Evolutionary conservation across 2,329 filamentous ascomycete species (phyloP).

Genomic region (Boeremia exigua): DNA sequence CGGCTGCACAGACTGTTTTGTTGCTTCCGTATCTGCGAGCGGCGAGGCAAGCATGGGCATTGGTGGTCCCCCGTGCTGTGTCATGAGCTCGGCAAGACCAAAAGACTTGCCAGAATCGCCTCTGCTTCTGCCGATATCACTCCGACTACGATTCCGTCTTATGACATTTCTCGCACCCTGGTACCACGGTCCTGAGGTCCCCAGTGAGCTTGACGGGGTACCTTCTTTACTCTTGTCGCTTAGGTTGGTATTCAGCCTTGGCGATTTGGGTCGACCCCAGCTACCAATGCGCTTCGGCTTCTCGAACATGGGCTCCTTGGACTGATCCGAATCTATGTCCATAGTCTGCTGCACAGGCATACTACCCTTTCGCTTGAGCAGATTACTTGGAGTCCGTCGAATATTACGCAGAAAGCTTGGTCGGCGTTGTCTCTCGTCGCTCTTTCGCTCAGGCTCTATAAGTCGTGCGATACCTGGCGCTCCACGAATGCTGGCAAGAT

Average conservation of each 20-base stretch:
- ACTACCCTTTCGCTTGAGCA: slow-evolving; percentile 57
- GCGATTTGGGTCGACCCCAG: slow-evolving; percentile 51
- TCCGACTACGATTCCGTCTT: slow-evolving; percentile 62
- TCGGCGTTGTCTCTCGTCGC: slow-evolving; percentile 53
- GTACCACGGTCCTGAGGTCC: slow-evolving; percentile 45
- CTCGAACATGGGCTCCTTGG: slow-evolving; percentile 40
- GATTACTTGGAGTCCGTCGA: slow-evolving; percentile 48
- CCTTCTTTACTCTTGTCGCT: slow-evolving; percentile 59
- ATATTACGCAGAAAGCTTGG: slow-evolving; percentile 61
- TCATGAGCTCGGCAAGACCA: slow-evolving; percentile 62
- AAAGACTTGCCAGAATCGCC: slow-evolving; percentile 45
- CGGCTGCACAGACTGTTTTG: slow-evolving; percentile 38
- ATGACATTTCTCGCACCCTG: slow-evolving; percentile 51
- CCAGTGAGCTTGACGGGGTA: slow-evolving; percentile 56
- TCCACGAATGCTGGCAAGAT: slow-evolving; percentile 65
- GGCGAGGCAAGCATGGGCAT: slow-evolving; percentile 62
- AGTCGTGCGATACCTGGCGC: slow-evolving; percentile 66
- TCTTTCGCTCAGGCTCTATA: slow-evolving; percentile 58
- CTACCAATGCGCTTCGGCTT: slow-evolving; percentile 51
- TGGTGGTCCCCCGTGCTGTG: slow-evolving; percentile 63
- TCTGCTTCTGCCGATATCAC: slow-evolving; percentile 55
- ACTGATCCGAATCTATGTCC: slow-evolving; percentile 34
- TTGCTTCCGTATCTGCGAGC: slow-evolving; percentile 45
- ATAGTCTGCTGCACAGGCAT: slow-evolving; percentile 39
- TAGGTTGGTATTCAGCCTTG: slow-evolving; percentile 48